Evolutionary conservation across 2,329 filamentous ascomycete species (phyloP).

Genomic region (Cryphonectria carpinicola): DNA sequence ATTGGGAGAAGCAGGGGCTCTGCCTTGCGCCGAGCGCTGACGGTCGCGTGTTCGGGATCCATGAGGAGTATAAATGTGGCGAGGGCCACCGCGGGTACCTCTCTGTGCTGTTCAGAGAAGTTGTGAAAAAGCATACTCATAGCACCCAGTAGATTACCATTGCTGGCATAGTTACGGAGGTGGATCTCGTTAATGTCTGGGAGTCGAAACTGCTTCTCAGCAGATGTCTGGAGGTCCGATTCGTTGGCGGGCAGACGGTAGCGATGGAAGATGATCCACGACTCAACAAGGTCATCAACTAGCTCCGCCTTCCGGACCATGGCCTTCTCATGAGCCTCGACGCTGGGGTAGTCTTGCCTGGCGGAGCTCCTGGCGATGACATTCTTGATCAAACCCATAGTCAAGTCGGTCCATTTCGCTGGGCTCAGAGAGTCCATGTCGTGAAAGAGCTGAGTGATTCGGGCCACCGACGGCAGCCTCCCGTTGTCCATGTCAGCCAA

Average conservation of each 20-base stretch:
- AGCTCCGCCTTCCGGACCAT: slow-evolving; percentile 39
- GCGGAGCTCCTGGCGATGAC: slow-evolving; percentile 37
- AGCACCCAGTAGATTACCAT: slow-evolving; percentile 35
- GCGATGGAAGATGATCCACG: slow-evolving; percentile 46
- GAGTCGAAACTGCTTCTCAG: slow-evolving; percentile 34
- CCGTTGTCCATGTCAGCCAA: slow-evolving; percentile 36
- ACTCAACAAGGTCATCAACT: slow-evolving; percentile 44
- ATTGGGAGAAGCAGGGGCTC: slow-evolving; percentile 35
- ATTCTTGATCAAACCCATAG: slow-evolving; percentile 40
- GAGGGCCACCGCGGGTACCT: slow-evolving; percentile 41
- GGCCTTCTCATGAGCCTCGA: slow-evolving; percentile 36
- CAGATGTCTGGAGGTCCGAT: slow-evolving; percentile 15
- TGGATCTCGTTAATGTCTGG: slow-evolving; percentile 14
- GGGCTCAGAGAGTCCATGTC: slow-evolving; percentile 42
- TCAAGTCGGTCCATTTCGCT: slow-evolving; percentile 39
- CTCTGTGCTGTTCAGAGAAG: slow-evolving; percentile 33
- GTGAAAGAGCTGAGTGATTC: slow-evolving; percentile 42
- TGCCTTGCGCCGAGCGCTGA: slow-evolving; percentile 30
- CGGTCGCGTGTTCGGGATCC: slow-evolving; percentile 36
- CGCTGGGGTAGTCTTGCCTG: slow-evolving; percentile 34
- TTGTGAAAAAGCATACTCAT: slow-evolving; percentile 41
- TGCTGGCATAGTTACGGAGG: slow-evolving; percentile 29
- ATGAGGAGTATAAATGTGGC: slow-evolving; percentile 45
- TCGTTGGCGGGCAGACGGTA: slow-evolving; percentile 25
- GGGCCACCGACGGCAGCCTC: slow-evolving; percentile 42